Conservation (phyloP, 1,284 basidiomycete species). For the Coniferiporia weirii region DNA sequence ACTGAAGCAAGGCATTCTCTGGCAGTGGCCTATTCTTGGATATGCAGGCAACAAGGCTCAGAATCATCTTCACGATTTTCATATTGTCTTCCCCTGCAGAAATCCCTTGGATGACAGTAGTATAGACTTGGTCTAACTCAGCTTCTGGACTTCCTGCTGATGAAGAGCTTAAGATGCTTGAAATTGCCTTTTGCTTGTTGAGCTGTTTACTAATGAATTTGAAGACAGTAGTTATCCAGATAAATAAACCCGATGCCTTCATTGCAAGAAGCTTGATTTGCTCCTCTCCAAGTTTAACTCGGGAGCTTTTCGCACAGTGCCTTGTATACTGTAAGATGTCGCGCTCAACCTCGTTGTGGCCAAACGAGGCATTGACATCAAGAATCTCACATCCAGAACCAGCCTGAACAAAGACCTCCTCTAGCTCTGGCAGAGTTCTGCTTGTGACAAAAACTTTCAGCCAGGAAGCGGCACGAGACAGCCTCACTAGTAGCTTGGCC, state of each 20-base stretch:
- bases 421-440: neutral
- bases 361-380: neutral
- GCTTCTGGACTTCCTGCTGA: neutral
- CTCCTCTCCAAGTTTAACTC: neutral
- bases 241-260: neutral
- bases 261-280: neutral
- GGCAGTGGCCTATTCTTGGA: slow-evolving; percentile 1
- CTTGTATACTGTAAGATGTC: neutral
- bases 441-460: slow-evolving; percentile 4
- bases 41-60: slow-evolving; percentile 1
- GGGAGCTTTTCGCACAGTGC: neutral
- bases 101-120: neutral
- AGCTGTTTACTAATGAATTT: neutral
- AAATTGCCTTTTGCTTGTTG: neutral
- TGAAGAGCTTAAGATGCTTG: neutral
- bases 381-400: neutral
- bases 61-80: neutral
- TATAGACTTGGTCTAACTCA: neutral
- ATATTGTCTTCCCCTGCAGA: neutral
- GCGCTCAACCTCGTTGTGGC: neutral
- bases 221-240: slow-evolving; percentile 1
- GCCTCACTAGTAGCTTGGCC: neutral
- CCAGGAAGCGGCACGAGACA: neutral
- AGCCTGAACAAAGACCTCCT: neutral
- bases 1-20: neutral